Conservation (phyloP, 805 yeast species). For the Candida nemodendra region DNA sequence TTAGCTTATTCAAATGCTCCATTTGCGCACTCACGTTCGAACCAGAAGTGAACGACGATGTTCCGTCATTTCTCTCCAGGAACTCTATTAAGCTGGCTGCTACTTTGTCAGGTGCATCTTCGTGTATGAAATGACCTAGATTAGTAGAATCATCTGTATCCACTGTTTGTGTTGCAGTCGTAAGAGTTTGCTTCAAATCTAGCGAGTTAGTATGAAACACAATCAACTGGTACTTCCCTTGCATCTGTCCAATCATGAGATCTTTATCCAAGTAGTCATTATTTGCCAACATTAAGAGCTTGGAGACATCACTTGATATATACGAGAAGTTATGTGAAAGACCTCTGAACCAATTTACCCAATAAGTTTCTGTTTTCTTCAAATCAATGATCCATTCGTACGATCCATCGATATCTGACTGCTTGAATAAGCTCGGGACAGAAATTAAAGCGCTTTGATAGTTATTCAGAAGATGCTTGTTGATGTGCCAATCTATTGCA, state of each 20-base stretch:
- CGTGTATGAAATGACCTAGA: constrained; percentile 94
- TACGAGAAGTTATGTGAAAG: constrained; percentile 53
- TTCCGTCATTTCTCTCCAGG: constrained; percentile 42
- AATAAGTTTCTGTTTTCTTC: constrained; percentile 56
- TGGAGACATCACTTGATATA: constrained; percentile 46
- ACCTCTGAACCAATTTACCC: constrained; percentile 82
- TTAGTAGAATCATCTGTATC: constrained; percentile 37
- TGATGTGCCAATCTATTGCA: constrained; percentile 85
- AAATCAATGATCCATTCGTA: constrained; percentile 67
- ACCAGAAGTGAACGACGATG: constrained; percentile 36
- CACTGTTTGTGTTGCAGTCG: constrained; percentile 26
- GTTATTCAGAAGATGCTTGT: constrained; percentile 52
- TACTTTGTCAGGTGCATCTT: constrained; percentile 74
- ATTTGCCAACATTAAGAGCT: constrained; percentile 79
- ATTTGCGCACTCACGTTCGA: constrained; percentile 22
- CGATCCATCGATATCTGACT: constrained; percentile 12
- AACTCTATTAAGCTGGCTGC: constrained; percentile 55
- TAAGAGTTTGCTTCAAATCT: constrained; percentile 18
- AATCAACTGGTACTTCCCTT: constrained; percentile 88
- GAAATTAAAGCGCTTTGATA: constrained; percentile 65
- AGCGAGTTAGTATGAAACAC: constrained; percentile 50
- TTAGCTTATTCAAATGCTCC: constrained; percentile 28
- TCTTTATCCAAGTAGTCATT: constrained; percentile 84
- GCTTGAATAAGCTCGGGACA: constrained; percentile 65
- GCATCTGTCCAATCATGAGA: constrained; percentile 96